Base-by-base conservation (phyloP, 805 yeast genomes). In the Jamesozyma gamospora region DNA sequence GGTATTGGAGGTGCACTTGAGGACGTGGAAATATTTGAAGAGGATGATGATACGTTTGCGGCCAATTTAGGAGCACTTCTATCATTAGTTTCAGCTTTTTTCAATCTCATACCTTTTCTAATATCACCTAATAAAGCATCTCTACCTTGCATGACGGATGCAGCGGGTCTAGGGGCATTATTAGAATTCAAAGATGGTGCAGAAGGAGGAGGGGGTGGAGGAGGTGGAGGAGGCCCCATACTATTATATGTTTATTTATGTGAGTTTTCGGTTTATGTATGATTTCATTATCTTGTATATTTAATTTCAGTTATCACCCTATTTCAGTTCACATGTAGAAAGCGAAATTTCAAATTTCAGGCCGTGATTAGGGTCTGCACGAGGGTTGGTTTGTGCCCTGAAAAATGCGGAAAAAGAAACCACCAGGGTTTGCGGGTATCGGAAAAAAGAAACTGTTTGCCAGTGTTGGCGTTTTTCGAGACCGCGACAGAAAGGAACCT, bases 71-170 rank as follows among this genome's bases (percentile, higher is more conserved):
- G 85, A 1, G 71, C 74, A 41, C 82, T 74, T 63, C 95, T 63
- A 67, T 75, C 79, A 62, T 72, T 64, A 45, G 96, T 73, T 45
- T 60, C 64, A 1, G 84, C 75, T 46, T 80, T 77, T 52, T 77
- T 79, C 41, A 81, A 65, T 34, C 51, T 59, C 37, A 55, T 63
- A 17, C 88, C 90, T 45, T 82, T 82, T 52, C 86, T 74, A 48
- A 90, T 90, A 56, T 84, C 94, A 25, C 92, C 85, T 19, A 90
- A 67, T 37, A 90, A 56, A 2, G 79, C 78, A 45, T 71, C 71
- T 56, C 77, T 60, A 15, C 68, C 70, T 9, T 63, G 47, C 49
- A 57, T 62, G 11, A 52, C 51, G 15, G 55, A 43, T 36, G 58
- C 39, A 36, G 65, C 48, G 32, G 62, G 52, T 43, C 57, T 41